Evolutionary conservation across 1,139 yeast species (phyloP).

Genomic region (Williopsis jadinii): DNA sequence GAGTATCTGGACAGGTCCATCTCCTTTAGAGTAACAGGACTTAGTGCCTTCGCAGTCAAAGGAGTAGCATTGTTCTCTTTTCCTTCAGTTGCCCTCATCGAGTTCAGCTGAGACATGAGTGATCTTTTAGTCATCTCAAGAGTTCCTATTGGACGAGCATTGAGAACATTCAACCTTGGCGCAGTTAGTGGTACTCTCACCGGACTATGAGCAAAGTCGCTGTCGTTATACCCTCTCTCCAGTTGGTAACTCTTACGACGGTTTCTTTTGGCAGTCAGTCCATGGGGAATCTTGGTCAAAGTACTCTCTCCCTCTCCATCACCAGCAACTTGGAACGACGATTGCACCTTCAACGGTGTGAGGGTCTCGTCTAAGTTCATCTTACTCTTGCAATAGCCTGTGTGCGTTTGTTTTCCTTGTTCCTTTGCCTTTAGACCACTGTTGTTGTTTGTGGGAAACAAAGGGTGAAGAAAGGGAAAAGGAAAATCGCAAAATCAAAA

Average conservation of each 20-base stretch:
- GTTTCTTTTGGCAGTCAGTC: conserved; percentile 34
- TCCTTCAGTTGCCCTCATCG: conserved; percentile 7
- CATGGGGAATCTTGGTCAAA: conserved; percentile 39
- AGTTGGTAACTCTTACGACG: conserved; percentile 26
- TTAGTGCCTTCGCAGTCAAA: conserved; percentile 2
- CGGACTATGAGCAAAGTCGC: conserved; percentile 15
- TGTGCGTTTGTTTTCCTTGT: not conserved
- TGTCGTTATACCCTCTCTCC: not conserved
- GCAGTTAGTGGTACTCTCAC: conserved; percentile 33
- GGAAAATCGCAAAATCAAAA: not conserved
- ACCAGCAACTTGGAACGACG: conserved; percentile 13
- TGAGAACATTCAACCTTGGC: conserved; percentile 27
- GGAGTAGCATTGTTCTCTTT: conserved; percentile 13
- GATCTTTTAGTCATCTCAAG: conserved; percentile 18
- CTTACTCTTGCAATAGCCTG: conserved; percentile 5
- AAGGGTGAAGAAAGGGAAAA: not conserved
- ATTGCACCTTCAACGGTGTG: conserved; percentile 16
- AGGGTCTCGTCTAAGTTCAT: conserved; percentile 7
- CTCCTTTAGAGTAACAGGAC: conserved; percentile 4
- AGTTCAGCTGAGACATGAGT: conserved; percentile 13
- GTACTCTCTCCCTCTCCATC: conserved; percentile 11
- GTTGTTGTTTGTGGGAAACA: too few relatives aligned
- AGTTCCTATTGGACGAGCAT: conserved; percentile 13
- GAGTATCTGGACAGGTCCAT: conserved; percentile 2
- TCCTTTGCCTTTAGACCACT: too few relatives aligned